A percentile compares a stretch with the other conserved stretches of the same genome.
These are phyloP conservation scores for Sphagnum magellanicum DNA, from an alignment of 228 moss, liverwort and hornwort species.

Conservation along the genomic window DNA sequence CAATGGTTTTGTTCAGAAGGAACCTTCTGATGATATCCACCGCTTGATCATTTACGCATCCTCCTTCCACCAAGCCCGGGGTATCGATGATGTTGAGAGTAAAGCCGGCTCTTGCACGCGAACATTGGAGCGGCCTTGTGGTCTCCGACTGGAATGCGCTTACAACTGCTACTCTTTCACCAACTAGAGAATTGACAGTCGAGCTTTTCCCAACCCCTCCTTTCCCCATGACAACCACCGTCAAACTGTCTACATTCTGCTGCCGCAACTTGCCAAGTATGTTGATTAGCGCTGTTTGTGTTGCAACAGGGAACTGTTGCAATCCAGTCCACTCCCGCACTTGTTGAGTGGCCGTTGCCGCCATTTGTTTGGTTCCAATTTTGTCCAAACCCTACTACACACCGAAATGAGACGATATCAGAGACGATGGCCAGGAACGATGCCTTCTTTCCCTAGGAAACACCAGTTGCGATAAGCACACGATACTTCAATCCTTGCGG, in stretches of 20 bases:
- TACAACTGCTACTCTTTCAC: conserved; percentile 57
- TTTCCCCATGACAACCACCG: conserved; percentile 59
- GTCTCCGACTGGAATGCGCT: conserved; percentile 63
- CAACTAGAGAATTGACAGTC: conserved; percentile 62
- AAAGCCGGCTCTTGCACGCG: conserved; percentile 54
- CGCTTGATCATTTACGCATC: conserved; percentile 55
- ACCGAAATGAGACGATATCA: no score
- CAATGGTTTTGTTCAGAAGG: conserved; percentile 53
- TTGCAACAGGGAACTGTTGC: conserved; percentile 52
- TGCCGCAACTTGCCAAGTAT: conserved; percentile 46
- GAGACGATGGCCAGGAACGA: no score
- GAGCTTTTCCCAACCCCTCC: conserved; percentile 77
- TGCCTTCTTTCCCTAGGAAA: no score
- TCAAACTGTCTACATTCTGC: conserved; percentile 55
- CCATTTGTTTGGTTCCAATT: conserved; percentile 23
- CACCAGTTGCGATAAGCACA: no score
- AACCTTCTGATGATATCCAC: conserved; percentile 58
- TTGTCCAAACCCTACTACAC: no score
- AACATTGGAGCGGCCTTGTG: conserved; percentile 55
- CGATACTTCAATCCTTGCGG: no score
- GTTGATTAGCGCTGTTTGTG: conserved; percentile 44
- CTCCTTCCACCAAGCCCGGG: conserved; percentile 60
- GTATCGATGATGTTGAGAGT: conserved; percentile 61
- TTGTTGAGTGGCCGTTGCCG: conserved; percentile 18
- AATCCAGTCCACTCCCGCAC: conserved; percentile 55